phyloP scores from a whole-genome alignment of 148 eudicot genomes.

The Heliamphora exappendiculata region DNA sequence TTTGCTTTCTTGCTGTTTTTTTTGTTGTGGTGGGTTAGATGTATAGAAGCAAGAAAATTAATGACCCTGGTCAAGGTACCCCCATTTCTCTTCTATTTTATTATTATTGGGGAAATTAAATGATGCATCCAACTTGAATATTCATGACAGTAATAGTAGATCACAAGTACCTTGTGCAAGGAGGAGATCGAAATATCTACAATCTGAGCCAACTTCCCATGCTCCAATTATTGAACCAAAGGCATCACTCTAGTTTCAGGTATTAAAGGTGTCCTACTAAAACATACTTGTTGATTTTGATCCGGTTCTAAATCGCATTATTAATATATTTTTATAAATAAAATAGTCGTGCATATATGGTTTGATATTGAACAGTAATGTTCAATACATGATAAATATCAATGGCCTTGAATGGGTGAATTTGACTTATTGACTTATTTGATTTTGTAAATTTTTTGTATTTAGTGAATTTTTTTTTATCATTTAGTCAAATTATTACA shows the following conservation, averaged over 20 bases:
- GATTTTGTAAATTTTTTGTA: no score
- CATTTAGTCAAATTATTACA: no score
- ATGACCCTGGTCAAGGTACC: constrained; percentile 47
- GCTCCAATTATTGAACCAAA: constrained; percentile 47
- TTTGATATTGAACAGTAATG: no score
- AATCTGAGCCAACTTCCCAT: constrained; percentile 67
- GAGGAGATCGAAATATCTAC: constrained; percentile 53
- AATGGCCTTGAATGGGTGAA: no score
- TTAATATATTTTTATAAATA: no score
- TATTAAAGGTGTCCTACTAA: no score
- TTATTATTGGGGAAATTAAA: neutral
- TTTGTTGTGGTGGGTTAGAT: constrained; percentile 32
- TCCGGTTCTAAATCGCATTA: no score
- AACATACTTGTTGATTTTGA: no score
- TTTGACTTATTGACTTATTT: no score
- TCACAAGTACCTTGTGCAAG: constrained; percentile 37
- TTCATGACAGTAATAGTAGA: constrained; percentile 23
- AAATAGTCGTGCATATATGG: no score
- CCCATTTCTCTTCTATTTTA: neutral
- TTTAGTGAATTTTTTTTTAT: no score
- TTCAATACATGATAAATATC: no score
- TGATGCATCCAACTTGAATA: neutral
- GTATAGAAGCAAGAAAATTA: constrained; percentile 68
- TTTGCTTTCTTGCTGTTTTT: neutral
- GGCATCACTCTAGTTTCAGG: constrained; percentile 34